phyloP scores from a whole-genome alignment of 768 basidiomycete genomes.

The Suillus americanus region DNA sequence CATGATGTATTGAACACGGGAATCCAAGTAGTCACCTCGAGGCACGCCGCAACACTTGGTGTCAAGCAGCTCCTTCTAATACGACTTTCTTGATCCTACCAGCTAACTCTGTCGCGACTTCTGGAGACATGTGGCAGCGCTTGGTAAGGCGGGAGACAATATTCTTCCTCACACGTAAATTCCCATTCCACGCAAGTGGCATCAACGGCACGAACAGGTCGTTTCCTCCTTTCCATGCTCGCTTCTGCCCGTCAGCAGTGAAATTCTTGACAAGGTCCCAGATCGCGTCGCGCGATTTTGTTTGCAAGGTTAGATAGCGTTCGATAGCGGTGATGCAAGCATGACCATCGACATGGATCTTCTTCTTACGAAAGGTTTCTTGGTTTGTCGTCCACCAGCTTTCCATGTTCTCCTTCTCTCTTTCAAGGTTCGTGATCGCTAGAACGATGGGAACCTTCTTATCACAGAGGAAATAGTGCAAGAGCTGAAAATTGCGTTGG shows the following conservation, averaged over 20 bases:
- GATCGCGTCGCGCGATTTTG: slow-evolving; percentile 29
- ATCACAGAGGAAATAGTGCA: slow-evolving; percentile 38
- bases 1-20: neutral
- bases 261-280: slow-evolving; percentile 17
- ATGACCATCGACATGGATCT: slow-evolving; percentile 32
- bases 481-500: slow-evolving; percentile 39
- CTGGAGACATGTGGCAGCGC: slow-evolving; percentile 22
- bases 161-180: slow-evolving; percentile 19
- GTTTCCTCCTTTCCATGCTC: slow-evolving; percentile 25
- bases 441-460: slow-evolving; percentile 37
- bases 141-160: slow-evolving; percentile 24
- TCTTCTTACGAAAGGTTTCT: slow-evolving; percentile 25
- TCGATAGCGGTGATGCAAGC: slow-evolving; percentile 40
- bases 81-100: neutral
- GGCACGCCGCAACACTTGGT: too few relatives aligned
- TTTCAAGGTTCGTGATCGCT: slow-evolving; percentile 40
- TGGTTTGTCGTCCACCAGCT: slow-evolving; percentile 40
- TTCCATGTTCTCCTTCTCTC: slow-evolving; percentile 27
- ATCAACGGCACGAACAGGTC: slow-evolving; percentile 14
- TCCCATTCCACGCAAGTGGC: slow-evolving; percentile 15
- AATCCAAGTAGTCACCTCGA: too few relatives aligned
- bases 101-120: slow-evolving; percentile 23
- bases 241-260: slow-evolving; percentile 11
- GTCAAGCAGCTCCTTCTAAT: neutral
- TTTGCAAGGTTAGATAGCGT: slow-evolving; percentile 8